Evolutionary conservation across 2,329 filamentous ascomycete species (phyloP), one percentile per base, ranked within the genome.

Genomic region (Cladophialophora psammophila): DNA sequence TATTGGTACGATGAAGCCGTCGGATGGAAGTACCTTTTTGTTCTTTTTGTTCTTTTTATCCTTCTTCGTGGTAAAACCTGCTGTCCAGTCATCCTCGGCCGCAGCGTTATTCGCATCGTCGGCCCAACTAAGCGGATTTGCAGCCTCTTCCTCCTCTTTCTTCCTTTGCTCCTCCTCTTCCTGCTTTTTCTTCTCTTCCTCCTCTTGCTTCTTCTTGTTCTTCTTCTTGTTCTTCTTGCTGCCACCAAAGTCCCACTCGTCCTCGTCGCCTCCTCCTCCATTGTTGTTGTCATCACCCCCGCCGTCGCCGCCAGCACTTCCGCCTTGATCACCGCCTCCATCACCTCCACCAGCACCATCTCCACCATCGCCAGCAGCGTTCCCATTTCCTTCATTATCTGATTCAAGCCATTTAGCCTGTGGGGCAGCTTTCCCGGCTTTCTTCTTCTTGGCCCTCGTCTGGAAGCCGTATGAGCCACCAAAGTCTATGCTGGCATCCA

Each of bases 71-170:
- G 79, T 76, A 72, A 85, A 85, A 15, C 78, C 79, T 36, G 77
- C 68, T 4, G 72, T 82, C 83, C 84, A 89, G 1, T 81, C 80
- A 72, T 86, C 86, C 32, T 85, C 84, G 5, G 77, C 77, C 64
- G 81, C 80, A 13, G 77, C 77, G 35, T 77, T 79, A 60, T 73
- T 76, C 4, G 71, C 70, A 40, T 81, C 78, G 63, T 83, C 80
- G 59, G 80, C 80, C 81, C 82, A 83, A 72, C 77, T 81, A 53
- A 83, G 76, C 65, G 72, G 68, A 72, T 76, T 67, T 12, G 64
- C 65, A 50, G 75, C 74, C 55, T 75, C 76, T 48, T 76, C 76
- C 18, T 75, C 76, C 42, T 72, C 74, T 64, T 73, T 77, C 34
- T 75, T 75, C 62, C 79, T 76, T 66, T 71, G 65, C 50, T 75